Conservation (phyloP, 306 rosid species). For the Vicia villosa region DNA sequence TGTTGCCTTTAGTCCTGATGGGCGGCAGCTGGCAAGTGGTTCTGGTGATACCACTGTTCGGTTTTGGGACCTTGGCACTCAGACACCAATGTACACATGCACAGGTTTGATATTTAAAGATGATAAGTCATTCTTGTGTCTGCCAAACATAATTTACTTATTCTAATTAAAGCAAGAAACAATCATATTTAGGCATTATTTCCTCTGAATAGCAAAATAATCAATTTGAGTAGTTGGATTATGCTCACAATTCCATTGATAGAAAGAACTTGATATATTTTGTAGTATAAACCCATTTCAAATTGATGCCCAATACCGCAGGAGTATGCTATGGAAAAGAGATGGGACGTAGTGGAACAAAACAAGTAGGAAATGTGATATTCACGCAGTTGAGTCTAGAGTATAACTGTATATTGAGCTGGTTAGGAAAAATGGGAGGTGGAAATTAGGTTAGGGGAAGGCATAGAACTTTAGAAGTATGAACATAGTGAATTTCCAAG, state of each 20-base stretch:
- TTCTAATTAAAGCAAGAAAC: slow-evolving; percentile 13
- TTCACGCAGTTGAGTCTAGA: neutral
- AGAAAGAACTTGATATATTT: slow-evolving; percentile 19
- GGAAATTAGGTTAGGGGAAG: slow-evolving; percentile 1
- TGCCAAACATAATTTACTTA: neutral
- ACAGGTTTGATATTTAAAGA: slow-evolving; percentile 60
- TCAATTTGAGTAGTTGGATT: neutral
- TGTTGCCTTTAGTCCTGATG: slow-evolving; percentile 95
- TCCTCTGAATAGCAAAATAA: neutral
- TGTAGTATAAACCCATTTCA: neutral
- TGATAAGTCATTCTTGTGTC: slow-evolving; percentile 34
- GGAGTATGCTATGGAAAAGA: neutral
- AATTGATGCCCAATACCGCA: neutral
- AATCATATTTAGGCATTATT: slow-evolving; percentile 6
- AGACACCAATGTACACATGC: slow-evolving; percentile 82
- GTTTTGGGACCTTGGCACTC: slow-evolving; percentile 89
- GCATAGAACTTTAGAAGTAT: neutral
- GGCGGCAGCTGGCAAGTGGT: slow-evolving; percentile 90
- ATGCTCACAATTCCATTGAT: neutral
- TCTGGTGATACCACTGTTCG: slow-evolving; percentile 94
- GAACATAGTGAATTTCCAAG: neutral
- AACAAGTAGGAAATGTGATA: slow-evolving; percentile 4
- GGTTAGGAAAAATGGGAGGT: neutral
- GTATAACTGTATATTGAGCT: neutral
- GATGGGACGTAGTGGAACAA: neutral